Conservation (phyloP, 2,329 filamentous ascomycete genomes). For the Graphiopsis chlorocephala region DNA sequence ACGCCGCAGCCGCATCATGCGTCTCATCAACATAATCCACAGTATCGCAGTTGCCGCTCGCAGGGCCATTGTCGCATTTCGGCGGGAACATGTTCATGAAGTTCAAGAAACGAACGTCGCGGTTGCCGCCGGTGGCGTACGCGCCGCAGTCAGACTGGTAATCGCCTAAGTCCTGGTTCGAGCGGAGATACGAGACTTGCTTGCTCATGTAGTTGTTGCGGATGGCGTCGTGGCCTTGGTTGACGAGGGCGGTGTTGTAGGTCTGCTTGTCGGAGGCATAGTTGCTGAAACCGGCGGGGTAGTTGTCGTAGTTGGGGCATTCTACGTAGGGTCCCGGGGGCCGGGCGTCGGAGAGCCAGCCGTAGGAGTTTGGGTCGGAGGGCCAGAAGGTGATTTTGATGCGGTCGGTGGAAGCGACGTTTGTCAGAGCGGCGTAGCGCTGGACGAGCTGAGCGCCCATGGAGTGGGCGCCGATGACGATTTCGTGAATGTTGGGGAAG, state of each 20-base stretch:
- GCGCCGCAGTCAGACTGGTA: slow-evolving; percentile 32
- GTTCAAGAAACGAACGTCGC: slow-evolving; percentile 37
- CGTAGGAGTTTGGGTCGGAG: slow-evolving; percentile 35
- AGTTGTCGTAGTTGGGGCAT: slow-evolving; percentile 34
- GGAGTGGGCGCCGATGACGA: slow-evolving; percentile 37
- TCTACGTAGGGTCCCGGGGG: slow-evolving; percentile 26
- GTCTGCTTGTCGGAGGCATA: slow-evolving; percentile 27
- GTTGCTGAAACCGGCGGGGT: slow-evolving; percentile 31
- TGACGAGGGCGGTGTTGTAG: slow-evolving; percentile 28
- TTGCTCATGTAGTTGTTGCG: slow-evolving; percentile 31
- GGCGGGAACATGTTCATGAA: slow-evolving; percentile 34
- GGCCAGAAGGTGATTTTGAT: slow-evolving; percentile 33
- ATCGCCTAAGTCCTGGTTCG: slow-evolving; percentile 33
- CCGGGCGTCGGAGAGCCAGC: slow-evolving; percentile 31
- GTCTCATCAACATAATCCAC: slow-evolving; percentile 31
- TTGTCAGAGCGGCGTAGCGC: slow-evolving; percentile 34
- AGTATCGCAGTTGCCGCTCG: slow-evolving; percentile 29
- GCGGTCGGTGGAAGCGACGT: slow-evolving; percentile 20
- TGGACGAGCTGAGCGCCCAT: slow-evolving; percentile 35
- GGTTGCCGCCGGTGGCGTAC: slow-evolving; percentile 30
- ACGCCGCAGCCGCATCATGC: slow-evolving; percentile 35
- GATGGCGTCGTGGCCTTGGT: slow-evolving; percentile 27
- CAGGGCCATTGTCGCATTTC: slow-evolving; percentile 24
- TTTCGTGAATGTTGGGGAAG: slow-evolving; percentile 37
- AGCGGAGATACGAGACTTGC: slow-evolving; percentile 35